Evolutionary conservation across 768 basidiomycete species (phyloP), one percentile per base, ranked within the genome.

Genomic region (Mycena crocata): DNA sequence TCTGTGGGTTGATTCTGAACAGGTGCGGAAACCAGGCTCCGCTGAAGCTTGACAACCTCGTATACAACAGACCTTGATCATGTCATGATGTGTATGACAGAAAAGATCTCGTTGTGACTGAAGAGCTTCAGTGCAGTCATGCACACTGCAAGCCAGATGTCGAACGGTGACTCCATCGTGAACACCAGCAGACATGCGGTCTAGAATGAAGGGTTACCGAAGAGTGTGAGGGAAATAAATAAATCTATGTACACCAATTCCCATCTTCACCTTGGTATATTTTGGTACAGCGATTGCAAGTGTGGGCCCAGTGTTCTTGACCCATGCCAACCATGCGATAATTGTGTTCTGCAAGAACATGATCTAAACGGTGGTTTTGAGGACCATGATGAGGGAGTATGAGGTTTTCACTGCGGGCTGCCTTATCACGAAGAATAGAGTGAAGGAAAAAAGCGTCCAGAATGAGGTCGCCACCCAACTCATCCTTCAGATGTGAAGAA

Each of bases 101-200:
- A 66, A 74, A 30, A 62, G 66, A 35, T 73, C 57, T 14, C 51
- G 49, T 4, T 57, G 23, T 17, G 32, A 51, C 5, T n/a, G 23
- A 66, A 5, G 34, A 35, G 15, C 34, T 26, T 39, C 75, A n/a
- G 76, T 50, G 70, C 65, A 40, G 56, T 64, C 7, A 14, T 44
- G 30, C 64, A 65, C 7, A 56, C 49, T 40, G 56, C 77, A 77
- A 49, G 73, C 70, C 6, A 74, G 75, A 57, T 73, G 71, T 2
- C 74, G 73, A 9, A 77, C 66, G 6, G 74, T 71, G 17, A 78
- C 64, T 7, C n/a, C n/a, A n/a, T n/a, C n/a, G n/a, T n/a, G n/a
- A n/a, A n/a, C 70, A 13, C 73, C 58, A 48, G 34, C 57, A 26
- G 56, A 60, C 2, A 71, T 45, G 17, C 51, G 56, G 32, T 39